Evolutionary conservation across 192 early-diverging fungal species (phyloP).

Genomic region (Umbelopsis sp.): DNA sequence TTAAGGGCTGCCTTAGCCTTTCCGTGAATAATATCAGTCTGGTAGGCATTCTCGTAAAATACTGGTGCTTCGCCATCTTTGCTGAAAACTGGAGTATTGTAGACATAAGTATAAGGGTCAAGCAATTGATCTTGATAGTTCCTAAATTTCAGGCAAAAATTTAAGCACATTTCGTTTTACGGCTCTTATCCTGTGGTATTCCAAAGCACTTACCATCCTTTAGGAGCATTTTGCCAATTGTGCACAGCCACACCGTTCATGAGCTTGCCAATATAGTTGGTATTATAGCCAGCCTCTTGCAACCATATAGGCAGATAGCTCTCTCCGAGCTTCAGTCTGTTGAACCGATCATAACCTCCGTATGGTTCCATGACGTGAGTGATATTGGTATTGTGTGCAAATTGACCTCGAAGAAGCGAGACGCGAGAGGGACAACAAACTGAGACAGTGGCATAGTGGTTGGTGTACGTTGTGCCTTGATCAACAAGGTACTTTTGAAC

Average conservation of each 20-base stretch:
- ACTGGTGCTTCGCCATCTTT: conserved; percentile 55
- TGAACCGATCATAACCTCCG: conserved; percentile 48
- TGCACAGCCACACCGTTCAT: conserved; percentile 50
- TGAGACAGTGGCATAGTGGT: conserved; percentile 64
- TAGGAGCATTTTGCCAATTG: conserved; percentile 40
- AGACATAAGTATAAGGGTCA: conserved; percentile 59
- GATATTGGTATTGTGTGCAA: conserved; percentile 65
- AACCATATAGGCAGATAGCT: conserved; percentile 56
- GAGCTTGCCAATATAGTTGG: conserved; percentile 71
- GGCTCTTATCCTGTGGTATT: background rate
- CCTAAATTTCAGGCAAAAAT: background rate
- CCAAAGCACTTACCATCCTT: conserved; percentile 23
- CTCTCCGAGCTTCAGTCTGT: conserved; percentile 37
- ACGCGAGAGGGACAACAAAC: conserved; percentile 69
- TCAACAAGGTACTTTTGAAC: conserved; percentile 62
- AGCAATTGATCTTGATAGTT: conserved; percentile 42
- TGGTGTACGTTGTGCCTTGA: conserved; percentile 59
- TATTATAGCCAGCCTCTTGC: conserved; percentile 58
- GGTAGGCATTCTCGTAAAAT: conserved; percentile 48
- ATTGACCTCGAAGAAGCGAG: conserved; percentile 57
- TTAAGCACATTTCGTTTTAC: too few relatives aligned
- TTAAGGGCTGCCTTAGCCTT: conserved; percentile 53
- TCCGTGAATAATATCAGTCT: conserved; percentile 55
- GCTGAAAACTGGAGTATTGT: conserved; percentile 57
- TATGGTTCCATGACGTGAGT: conserved; percentile 36